A percentile compares a stretch with the other conserved stretches of the same genome.
Evolutionary conservation across 1,139 yeast genomes (phyloP).

Genomic region (Yamadazyma membranifaciens): DNA sequence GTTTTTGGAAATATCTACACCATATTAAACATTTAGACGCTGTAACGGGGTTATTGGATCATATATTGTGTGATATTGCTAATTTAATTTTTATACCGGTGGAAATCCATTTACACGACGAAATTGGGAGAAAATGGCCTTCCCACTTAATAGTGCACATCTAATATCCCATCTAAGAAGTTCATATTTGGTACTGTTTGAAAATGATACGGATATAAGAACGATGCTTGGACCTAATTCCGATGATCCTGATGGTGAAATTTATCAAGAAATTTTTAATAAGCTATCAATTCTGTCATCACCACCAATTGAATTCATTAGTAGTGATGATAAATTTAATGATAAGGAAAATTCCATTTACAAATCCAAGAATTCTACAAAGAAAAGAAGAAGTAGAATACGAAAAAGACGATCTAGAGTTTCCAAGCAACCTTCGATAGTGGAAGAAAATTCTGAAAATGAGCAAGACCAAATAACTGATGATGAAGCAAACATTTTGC

Average conservation of each 20-base stretch:
- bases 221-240: conserved; percentile 23
- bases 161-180: conserved; percentile 32
- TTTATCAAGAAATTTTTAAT: conserved; percentile 13
- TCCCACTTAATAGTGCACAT: conserved; percentile 32
- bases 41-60: neutral
- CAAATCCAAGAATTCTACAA: neutral
- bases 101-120: neutral
- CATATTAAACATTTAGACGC: neutral
- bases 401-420: conserved; percentile 1
- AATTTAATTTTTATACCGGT: too few relatives aligned
- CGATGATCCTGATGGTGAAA: conserved; percentile 12
- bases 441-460: conserved; percentile 4
- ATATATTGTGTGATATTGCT: neutral
- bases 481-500: neutral
- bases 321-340: conserved; percentile 3
- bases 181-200: conserved; percentile 27
- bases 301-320: conserved; percentile 33
- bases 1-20: too few relatives aligned
- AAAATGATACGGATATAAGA: conserved; percentile 25
- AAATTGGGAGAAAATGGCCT: conserved; percentile 27
- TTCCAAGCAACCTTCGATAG: conserved; percentile 2
- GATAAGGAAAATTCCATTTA: neutral
- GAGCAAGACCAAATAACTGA: conserved; percentile 1
- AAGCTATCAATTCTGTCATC: conserved; percentile 20
- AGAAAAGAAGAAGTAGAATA: conserved; percentile 4